Conservation (phyloP, 257 asterid species). For the Misopates orontium region DNA sequence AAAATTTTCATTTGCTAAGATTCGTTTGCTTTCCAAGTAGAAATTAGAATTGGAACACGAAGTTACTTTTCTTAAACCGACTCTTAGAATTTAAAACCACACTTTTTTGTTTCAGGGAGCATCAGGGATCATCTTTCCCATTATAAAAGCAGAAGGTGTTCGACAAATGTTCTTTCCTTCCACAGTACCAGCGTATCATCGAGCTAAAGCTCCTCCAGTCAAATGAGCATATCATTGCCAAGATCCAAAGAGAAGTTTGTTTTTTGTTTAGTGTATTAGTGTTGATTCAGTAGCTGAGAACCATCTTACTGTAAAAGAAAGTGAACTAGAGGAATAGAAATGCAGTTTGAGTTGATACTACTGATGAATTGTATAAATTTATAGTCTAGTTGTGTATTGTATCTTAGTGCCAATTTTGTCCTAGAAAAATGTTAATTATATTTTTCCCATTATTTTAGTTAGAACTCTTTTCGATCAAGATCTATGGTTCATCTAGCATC, state of each 20-base stretch:
- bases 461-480: no score
- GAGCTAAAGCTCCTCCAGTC: constrained; percentile 41
- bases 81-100: background rate
- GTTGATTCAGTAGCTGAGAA: constrained; percentile 5
- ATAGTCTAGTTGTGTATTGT: constrained; percentile 5
- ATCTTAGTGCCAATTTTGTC: background rate
- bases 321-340: background rate
- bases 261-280: background rate
- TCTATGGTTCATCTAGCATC: no score
- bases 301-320: background rate
- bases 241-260: background rate
- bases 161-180: constrained; percentile 52
- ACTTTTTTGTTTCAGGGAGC: constrained; percentile 34
- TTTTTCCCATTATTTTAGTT: background rate
- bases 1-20: background rate
- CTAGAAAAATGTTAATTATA: background rate
- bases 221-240: constrained; percentile 16
- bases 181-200: constrained; percentile 38
- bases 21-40: background rate
- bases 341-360: background rate
- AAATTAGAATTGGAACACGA: background rate
- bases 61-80: background rate
- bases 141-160: constrained; percentile 48
- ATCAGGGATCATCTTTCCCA: constrained; percentile 44
- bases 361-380: background rate